Evolutionary conservation across 768 basidiomycete species (phyloP).

Genomic region (Rhodosporidiobolus odoratus): DNA sequence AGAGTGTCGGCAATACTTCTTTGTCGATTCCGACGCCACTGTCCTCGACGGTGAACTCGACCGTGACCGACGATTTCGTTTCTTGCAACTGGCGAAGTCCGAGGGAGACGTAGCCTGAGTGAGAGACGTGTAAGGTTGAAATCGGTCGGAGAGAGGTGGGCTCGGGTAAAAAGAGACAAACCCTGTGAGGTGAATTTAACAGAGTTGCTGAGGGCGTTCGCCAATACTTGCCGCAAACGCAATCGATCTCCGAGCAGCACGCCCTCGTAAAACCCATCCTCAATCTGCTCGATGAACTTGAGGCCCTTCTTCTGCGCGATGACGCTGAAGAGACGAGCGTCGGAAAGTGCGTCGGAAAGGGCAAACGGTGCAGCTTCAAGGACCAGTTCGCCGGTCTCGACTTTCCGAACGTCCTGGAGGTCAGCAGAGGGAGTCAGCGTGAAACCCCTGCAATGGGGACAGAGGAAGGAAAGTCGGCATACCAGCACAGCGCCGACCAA

Average conservation of each 20-base stretch:
- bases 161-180: not conserved
- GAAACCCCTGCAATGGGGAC: not conserved
- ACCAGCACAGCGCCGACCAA: conserved; percentile 33
- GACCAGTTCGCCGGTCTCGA: conserved; percentile 36
- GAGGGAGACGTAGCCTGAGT: conserved; percentile 24
- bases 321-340: conserved; percentile 32
- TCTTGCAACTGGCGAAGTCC: conserved; percentile 22
- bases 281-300: conserved; percentile 25
- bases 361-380: conserved; percentile 34
- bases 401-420: conserved; percentile 38
- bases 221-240: conserved; percentile 34
- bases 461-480: not conserved
- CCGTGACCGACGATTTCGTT: not conserved
- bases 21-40: conserved; percentile 37
- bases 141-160: not conserved
- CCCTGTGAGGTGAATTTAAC: conserved; percentile 36
- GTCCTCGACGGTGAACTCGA: conserved; percentile 32
- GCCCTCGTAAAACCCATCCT: conserved; percentile 15
- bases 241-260: conserved; percentile 34
- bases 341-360: conserved; percentile 21
- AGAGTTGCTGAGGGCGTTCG: conserved; percentile 34
- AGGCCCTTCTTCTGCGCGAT: conserved; percentile 31
- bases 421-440: too few species aligned
- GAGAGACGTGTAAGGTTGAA: not conserved
- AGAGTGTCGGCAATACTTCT: conserved; percentile 33